Evolutionary conservation across 192 early-diverging fungal species (phyloP), one percentile per base, ranked within the genome.

Genomic region (Linnemannia schmuckeri): DNA sequence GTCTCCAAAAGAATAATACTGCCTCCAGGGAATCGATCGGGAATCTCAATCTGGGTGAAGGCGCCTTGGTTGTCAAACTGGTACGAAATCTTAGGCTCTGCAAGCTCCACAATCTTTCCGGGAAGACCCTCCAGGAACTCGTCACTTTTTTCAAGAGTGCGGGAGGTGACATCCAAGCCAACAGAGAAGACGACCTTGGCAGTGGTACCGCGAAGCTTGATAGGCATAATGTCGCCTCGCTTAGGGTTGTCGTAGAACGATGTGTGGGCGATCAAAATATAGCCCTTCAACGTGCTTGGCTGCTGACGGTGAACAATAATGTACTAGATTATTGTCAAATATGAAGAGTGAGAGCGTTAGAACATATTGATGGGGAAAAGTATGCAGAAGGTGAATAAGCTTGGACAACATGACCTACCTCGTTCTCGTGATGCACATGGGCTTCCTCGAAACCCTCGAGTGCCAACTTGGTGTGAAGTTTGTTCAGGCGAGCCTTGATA

Each of bases 401-500:
- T 33, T 63, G 61, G n/a, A 33, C 10, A 63, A 27, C 42, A 42
- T 1, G 3, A n/a, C 72, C 3, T 86, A 95, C 94, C 77, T 95
- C 97, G 79, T 94, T 94, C 83, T 99, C 98, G 69, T 99, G 97
- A 85, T 99, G 95, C 35, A 99, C 97, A 90, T 99, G 97, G 27
- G 97, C 95, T 77, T 99, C 99, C 17, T 91, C 91, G 88, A 93
- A 99, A 10, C 95, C 95, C 76, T 97, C 90, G 42, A 94, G 82
- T 0, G 97, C 94, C 92, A 99, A 93, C 76, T 97, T 94, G 12
- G 90, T 84, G 84, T 99, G 99, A 54, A 98, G 88, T 44, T 79
- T 83, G 81, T 97, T 93, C 37, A 99, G 35, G 22, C 41, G 74
- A 20, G 86, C 88, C 89, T 93, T 89, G 89, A 93, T 87, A 71